These are phyloP conservation scores for Hypomontagnella submonticulosa DNA, from an alignment of 495 filamentous ascomycete species.

Conservation along the genomic window DNA sequence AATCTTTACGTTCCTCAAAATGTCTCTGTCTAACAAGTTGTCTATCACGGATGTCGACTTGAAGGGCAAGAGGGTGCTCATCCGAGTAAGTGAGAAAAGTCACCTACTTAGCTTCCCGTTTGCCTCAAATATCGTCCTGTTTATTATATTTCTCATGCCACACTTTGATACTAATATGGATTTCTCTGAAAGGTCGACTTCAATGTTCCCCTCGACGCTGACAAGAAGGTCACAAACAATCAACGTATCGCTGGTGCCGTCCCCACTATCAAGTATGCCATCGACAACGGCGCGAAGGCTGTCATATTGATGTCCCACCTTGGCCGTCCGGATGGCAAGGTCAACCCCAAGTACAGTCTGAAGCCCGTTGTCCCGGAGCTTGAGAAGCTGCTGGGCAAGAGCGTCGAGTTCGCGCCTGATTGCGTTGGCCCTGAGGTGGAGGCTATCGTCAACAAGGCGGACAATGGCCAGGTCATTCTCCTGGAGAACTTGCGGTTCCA, in stretches of 20 bases:
- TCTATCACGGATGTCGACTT: conserved; percentile 95
- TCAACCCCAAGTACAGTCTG: conserved; percentile 90
- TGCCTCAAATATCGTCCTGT: neutral
- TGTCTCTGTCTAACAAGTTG: conserved; percentile 99
- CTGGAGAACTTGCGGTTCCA: conserved; percentile 99
- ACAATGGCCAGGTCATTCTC: conserved; percentile 85
- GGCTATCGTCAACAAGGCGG: conserved; percentile 85
- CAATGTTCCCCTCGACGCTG: conserved; percentile 94
- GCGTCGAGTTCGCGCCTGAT: conserved; percentile 90
- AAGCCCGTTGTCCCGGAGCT: conserved; percentile 92
- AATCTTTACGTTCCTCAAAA: conserved; percentile 56
- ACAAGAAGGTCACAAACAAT: conserved; percentile 95
- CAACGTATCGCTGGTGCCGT: conserved; percentile 98
- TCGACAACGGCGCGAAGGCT: conserved; percentile 92
- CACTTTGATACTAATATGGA: conserved; percentile 7
- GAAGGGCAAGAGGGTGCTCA: conserved; percentile 97
- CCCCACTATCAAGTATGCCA: conserved; percentile 97
- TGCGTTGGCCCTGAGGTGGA: conserved; percentile 91
- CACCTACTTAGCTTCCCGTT: conserved; percentile 3
- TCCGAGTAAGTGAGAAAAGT: conserved; percentile 75
- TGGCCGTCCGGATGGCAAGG: conserved; percentile 91
- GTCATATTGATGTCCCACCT: conserved; percentile 99
- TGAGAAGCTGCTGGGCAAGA: conserved; percentile 84
- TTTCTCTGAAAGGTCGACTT: conserved; percentile 83
- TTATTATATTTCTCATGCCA: neutral